Base-by-base conservation (phyloP, 2,329 filamentous ascomycete species). In the Zymoseptoria pseudotritici region DNA sequence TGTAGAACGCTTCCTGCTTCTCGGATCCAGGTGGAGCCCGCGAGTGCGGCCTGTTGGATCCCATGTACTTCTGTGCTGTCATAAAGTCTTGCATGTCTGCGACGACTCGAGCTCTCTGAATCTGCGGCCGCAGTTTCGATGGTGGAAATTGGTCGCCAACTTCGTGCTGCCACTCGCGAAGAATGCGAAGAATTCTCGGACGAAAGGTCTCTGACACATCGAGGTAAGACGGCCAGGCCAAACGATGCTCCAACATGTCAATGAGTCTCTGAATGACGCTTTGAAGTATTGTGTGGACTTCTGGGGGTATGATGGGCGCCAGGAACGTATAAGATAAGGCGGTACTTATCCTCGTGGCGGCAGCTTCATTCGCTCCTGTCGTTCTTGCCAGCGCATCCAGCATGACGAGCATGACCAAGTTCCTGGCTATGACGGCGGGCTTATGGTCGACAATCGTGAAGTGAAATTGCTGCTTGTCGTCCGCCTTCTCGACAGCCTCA, bases 311-410 rank as follows among this genome's bases (percentile, higher is more conserved):
- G 36, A 64, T 46, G 11, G 62, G 57, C 36, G 55, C 53, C 9
- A 64, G 53, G 50, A 58, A 62, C 11, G 50, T 54, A 24, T 64
- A 64, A 20, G 56, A 62, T 20, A 64, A 46, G 21, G 42, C 50
- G 10, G 52, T 53, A 11, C 53, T 19, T 20, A 56, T 50, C 24
- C 22, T 36, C 29, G 17, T 59, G 36, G 46, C 54, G 17, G 53
- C 2, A 9, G 53, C 24, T 20, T 54, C 24, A 26, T 26, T 42
- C 19, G 29, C 9, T 4, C 51, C 21, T 21, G 21, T 46, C 2
- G 31, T 53, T 19, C 51, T 26, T n/a, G 50, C 50, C 5, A 62
- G 29, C 17, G 57, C 58, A 22, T 50, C 26, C 9, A 62, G 51
- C 11, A 62, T n/a, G 10, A 53, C 19, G 11, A 59, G 21, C 4